Evolutionary conservation across 805 yeast genomes (phyloP).

Genomic region (Metschnikowia lachancei): DNA sequence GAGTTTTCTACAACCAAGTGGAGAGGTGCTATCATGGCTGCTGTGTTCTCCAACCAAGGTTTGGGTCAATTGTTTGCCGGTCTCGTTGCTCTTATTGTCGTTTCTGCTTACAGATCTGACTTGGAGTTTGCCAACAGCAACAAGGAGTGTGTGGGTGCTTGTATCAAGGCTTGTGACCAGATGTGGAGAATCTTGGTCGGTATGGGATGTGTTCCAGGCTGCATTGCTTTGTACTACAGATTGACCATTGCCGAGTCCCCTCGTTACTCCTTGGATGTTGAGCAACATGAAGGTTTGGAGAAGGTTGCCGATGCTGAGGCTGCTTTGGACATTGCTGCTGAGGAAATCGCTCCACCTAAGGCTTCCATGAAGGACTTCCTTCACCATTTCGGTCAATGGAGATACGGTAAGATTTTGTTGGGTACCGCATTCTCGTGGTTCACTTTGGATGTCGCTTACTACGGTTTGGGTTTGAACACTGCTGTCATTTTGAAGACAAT

Average conservation of each 20-base stretch:
- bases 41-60: constrained; percentile 95
- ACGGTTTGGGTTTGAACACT: constrained; percentile 83
- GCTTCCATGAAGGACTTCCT: constrained; percentile 76
- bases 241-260: constrained; percentile 94
- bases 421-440: constrained; percentile 95
- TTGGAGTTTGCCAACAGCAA: constrained; percentile 52
- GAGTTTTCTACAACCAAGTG: constrained; percentile 92
- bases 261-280: constrained; percentile 80
- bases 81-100: constrained; percentile 72
- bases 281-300: constrained; percentile 53
- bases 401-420: constrained; percentile 72
- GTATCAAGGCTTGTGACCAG: constrained; percentile 80
- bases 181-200: constrained; percentile 94
- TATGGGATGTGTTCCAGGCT: constrained; percentile 87
- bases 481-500: constrained; percentile 76
- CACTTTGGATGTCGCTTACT: constrained; percentile 83
- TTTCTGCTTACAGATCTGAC: constrained; percentile 70
- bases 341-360: constrained; percentile 60
- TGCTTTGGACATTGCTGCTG: constrained; percentile 36
- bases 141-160: constrained; percentile 59
- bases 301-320: constrained; percentile 53
- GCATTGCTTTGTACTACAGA: constrained; percentile 82
- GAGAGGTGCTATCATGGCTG: constrained; percentile 98
- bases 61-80: constrained; percentile 91
- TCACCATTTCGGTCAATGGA: constrained; percentile 80